Evolutionary conservation across 371 early-diverging fungal species (phyloP).

Genomic region (Entomophthora muscae): DNA sequence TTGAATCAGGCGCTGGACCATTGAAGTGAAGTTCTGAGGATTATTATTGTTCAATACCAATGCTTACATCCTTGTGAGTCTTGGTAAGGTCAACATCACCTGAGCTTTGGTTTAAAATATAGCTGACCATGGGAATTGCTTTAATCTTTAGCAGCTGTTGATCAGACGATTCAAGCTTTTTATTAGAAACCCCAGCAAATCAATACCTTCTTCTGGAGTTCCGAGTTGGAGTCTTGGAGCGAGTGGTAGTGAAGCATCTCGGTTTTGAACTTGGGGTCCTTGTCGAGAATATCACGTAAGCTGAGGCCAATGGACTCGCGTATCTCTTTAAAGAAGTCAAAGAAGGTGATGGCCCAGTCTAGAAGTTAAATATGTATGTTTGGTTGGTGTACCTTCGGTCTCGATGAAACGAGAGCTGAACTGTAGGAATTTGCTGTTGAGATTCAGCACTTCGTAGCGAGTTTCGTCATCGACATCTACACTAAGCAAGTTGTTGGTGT

Average conservation of each 20-base stretch:
- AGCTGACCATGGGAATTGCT: slow-evolving; percentile 1
- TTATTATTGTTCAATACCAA: neutral
- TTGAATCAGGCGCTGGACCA: slow-evolving; percentile 19
- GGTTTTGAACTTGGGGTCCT: neutral
- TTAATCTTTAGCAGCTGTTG: neutral
- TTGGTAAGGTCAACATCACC: slow-evolving; percentile 8
- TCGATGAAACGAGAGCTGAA: neutral
- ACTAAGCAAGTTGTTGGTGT: neutral
- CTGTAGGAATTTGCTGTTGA: neutral
- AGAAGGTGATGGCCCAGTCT: neutral
- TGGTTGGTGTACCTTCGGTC: neutral
- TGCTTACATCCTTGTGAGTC: slow-evolving; percentile 9
- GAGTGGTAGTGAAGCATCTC: neutral
- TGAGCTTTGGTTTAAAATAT: neutral
- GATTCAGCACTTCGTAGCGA: slow-evolving; percentile 1
- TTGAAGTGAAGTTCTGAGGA: slow-evolving; percentile 18
- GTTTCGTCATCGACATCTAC: neutral
- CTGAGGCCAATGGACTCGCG: neutral
- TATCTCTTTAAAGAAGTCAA: neutral
- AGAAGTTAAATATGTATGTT: neutral
- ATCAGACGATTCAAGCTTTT: neutral
- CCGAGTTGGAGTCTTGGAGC: neutral
- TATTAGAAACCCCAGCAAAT: too few relatives aligned
- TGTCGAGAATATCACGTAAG: slow-evolving; percentile 1
- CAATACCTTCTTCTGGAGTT: neutral